A percentile compares a stretch with the other conserved stretches of the same genome.
Conservation (phyloP, 345 rosid species). For the Arabidopsis suecica region DNA sequence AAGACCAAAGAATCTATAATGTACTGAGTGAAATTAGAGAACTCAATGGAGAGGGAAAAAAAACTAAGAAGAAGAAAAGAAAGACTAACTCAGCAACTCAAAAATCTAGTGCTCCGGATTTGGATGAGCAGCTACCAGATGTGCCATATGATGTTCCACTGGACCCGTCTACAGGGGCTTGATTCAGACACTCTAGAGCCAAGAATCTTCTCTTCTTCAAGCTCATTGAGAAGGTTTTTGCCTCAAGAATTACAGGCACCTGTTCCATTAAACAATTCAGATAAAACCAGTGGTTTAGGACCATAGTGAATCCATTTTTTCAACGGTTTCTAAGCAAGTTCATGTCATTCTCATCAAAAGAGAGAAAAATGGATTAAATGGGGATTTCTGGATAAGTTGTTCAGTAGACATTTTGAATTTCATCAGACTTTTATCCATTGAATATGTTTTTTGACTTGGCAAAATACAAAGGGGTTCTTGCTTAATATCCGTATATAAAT, state of each 20-base stretch:
- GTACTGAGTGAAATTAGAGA: conserved; percentile 15
- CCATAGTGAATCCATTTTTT: conserved; percentile 14
- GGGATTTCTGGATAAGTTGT: not conserved
- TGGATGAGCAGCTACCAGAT: conserved; percentile 70
- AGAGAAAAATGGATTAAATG: not conserved
- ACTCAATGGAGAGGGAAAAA: not conserved
- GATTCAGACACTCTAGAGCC: conserved; percentile 85
- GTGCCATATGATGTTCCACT: conserved; percentile 84
- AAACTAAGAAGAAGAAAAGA: conserved; percentile 17
- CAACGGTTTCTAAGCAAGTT: not conserved
- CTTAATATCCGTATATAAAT: not conserved
- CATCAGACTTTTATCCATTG: not conserved
- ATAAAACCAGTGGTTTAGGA: not conserved
- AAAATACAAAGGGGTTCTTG: not conserved
- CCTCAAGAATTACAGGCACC: conserved; percentile 87
- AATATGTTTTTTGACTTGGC: not conserved
- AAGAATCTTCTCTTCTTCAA: conserved; percentile 77
- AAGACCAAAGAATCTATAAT: conserved; percentile 22
- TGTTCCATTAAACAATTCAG: conserved; percentile 39
- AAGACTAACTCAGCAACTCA: conserved; percentile 44
- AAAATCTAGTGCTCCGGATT: conserved; percentile 69
- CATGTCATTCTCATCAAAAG: conserved; percentile 17
- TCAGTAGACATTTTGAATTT: conserved; percentile 12
- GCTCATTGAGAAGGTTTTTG: conserved; percentile 86
- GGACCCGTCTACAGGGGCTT: conserved; percentile 93